Evolutionary conservation across 345 rosid genomes (phyloP), one percentile per base, ranked within the genome.

Genomic region (Salix dunnii): DNA sequence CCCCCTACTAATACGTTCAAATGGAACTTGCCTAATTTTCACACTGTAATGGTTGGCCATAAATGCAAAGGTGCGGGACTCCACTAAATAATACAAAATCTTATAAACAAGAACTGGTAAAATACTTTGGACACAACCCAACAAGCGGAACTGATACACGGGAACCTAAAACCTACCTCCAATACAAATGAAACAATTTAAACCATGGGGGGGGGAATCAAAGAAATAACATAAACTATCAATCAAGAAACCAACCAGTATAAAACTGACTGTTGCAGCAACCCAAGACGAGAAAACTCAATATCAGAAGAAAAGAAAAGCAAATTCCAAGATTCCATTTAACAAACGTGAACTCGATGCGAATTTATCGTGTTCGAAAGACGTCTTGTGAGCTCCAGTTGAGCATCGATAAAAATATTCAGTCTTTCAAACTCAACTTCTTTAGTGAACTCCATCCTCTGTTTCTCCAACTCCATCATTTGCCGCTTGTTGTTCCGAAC

Each of bases 391-490:
- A 63, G 70, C 65, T 71, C 71, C 64, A 77, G n/a, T 49, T 77
- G 71, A 2, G 80, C 80, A 71, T 71, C 77, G 61, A 77, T 23
- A 35, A 76, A 68, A 71, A 76, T 63, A 43, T 74, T 73, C 69
- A 81, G 68, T 23, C 80, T 77, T 27, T 81, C 75, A 30, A 81
- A 73, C 75, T 81, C 84, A 16, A 81, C 61, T 36, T 81, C 80
- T 25, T 81, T 81, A 62, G 84, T 74, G 8, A 81, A 68, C 67
- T 77, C 63, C 84, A 81, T 77, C 49, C 84, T 73, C 77, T 81
- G 84, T 70, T 77, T 81, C 72, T 81, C 84, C 67, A 81, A 31
- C 40, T 81, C 84, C 68, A 77, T 13, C 80, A 81, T 68, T 69
- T 69, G 77, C 72, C 62, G 6, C 36, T 6, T 6, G 72, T 77